A percentile compares a stretch with the other conserved stretches of the same genome.
Evolutionary conservation across 2,329 filamentous ascomycete genomes (phyloP).

Genomic region (Septoria petroselini): DNA sequence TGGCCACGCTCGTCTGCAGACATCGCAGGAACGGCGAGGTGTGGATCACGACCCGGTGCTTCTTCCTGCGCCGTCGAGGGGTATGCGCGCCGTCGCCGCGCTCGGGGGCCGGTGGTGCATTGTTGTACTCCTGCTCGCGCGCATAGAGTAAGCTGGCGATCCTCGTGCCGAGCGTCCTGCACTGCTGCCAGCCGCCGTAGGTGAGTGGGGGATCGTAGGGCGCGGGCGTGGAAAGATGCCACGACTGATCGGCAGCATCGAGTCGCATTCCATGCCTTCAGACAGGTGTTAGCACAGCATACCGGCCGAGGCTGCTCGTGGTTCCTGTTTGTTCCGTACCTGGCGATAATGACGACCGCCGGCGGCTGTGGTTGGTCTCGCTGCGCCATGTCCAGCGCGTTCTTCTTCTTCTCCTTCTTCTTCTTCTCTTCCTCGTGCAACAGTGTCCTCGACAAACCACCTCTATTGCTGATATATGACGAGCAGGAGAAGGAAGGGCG

Average conservation of each 20-base stretch:
- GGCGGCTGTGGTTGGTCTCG: slow-evolving; percentile 40
- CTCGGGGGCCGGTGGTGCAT: slow-evolving; percentile 17
- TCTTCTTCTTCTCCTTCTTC: too few species aligned
- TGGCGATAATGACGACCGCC: slow-evolving; percentile 51
- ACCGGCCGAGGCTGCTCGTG: slow-evolving; percentile 11
- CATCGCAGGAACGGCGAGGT: slow-evolving; percentile 92
- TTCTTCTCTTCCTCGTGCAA: not conserved
- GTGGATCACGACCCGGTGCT: slow-evolving; percentile 80
- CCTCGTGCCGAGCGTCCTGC: slow-evolving; percentile 73
- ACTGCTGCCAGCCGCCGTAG: slow-evolving; percentile 85
- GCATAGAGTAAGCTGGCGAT: slow-evolving; percentile 70
- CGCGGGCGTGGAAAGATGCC: slow-evolving; percentile 88
- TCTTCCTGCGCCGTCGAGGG: slow-evolving; percentile 46
- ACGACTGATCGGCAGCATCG: slow-evolving; percentile 89
- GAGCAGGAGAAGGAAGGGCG: too few species aligned
- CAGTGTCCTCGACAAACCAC: too few species aligned
- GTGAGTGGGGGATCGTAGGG: slow-evolving; percentile 95
- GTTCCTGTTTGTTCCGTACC: slow-evolving; percentile 37
- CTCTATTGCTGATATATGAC: too few species aligned
- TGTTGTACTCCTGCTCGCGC: slow-evolving; percentile 47
- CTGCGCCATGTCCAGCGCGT: slow-evolving; percentile 5
- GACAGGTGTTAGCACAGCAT: slow-evolving; percentile 8
- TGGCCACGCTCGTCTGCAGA: slow-evolving; percentile 84
- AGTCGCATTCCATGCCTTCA: slow-evolving; percentile 83
- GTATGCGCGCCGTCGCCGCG: slow-evolving; percentile 18